Base-by-base conservation (phyloP, 2,329 filamentous ascomycete genomes). In the Fusarium euwallaceae region DNA sequence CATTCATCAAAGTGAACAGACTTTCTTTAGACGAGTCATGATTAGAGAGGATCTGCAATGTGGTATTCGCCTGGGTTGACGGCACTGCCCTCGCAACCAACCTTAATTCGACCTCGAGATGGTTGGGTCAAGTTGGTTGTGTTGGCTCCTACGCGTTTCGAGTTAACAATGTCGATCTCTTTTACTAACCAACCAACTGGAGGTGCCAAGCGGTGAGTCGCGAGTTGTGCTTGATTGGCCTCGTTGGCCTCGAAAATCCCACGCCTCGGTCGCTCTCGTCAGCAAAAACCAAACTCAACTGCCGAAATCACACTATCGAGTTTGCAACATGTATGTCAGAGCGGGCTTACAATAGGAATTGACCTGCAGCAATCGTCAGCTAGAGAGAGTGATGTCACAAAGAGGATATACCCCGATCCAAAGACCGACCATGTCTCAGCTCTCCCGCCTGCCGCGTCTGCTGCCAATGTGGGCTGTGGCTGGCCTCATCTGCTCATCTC, bases 401-500 rank as follows among this genome's bases (percentile, higher is more conserved):
- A 29, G 22, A 51, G 20, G 16, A 48, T 48, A 48, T 48, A 48
- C 6, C 45, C 45, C 45, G 24, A 29, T 53, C 24, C 24, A n/a
- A 29, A 53, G 24, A 53, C 24, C 4, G 24, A 9, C 24, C 45
- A 29, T 53, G 24, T 29, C 45, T 64, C 61, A 69, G 70, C 66
- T 77, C 64, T 64, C 51, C 64, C 51, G 69, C 36, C 45, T 39
- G 37, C 75, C 65, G 69, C 27, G 41, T 66, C 58, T 62, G 61
- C 51, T 17, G 9, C 22, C 24, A 58, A 12, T 58, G 62, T 20
- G 16, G 24, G 24, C 43, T 45, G 20, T 71, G 73, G 71, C 76
- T 73, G 71, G 70, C 64, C 56, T 61, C 61, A 41, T 27, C 29
- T 62, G 74, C 56, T 67, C 70, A 74, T 75, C 70, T 62, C 64